These are phyloP conservation scores for Fusarium nematophilum DNA, from an alignment of 2,329 filamentous ascomycete genomes.

Conservation along the genomic window DNA sequence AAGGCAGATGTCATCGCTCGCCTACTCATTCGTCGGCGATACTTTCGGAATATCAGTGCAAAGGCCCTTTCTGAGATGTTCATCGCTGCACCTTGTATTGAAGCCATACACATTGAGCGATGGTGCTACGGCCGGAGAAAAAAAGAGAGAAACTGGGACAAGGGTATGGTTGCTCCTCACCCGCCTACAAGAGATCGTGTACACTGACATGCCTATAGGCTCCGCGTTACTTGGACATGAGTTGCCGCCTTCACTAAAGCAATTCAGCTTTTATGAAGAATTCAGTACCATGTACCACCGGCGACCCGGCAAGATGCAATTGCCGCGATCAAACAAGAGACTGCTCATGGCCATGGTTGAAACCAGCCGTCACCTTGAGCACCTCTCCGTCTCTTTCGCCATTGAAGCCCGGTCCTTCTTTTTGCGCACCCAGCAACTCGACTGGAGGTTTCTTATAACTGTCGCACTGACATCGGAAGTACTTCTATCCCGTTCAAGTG, in stretches of 20 bases:
- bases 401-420: conserved; percentile 7
- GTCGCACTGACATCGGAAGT: conserved; percentile 7
- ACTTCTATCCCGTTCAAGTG: neutral
- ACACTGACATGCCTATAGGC: neutral
- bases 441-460: conserved; percentile 2
- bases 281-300: conserved; percentile 7
- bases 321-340: conserved; percentile 8
- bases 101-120: conserved; percentile 23
- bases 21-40: conserved; percentile 21
- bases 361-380: conserved; percentile 3
- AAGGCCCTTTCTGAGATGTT: neutral
- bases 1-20: conserved; percentile 5
- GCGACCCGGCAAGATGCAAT: neutral
- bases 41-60: conserved; percentile 9
- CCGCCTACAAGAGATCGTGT: neutral
- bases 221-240: conserved; percentile 5
- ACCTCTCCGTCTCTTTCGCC: conserved; percentile 23
- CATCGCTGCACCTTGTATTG: conserved; percentile 3
- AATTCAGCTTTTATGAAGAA: conserved; percentile 24
- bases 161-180: neutral
- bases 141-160: neutral
- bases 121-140: conserved; percentile 2
- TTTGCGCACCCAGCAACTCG: neutral
- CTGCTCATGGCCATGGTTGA: conserved; percentile 6
- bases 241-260: conserved; percentile 13